phyloP scores from a whole-genome alignment of 2,329 filamentous ascomycete genomes.

The Cercospora janseana region DNA sequence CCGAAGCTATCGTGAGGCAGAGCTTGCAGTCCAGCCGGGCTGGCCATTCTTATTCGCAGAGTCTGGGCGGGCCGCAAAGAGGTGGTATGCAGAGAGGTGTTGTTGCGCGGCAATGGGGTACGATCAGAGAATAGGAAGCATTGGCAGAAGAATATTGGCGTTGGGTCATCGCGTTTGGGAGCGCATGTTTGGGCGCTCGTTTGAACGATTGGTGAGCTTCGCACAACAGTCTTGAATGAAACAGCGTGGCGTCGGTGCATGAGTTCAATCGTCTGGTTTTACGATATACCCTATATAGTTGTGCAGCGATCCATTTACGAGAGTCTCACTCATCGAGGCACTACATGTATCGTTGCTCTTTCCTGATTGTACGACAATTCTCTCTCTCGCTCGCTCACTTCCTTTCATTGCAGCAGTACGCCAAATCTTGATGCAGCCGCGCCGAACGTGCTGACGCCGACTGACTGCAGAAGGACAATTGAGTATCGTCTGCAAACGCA shows the following conservation, averaged over 20 bases:
- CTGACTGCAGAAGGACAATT: too few species aligned
- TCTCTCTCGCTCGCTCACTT: too few species aligned
- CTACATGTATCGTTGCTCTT: too few species aligned
- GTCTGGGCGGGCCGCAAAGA: constrained; percentile 19
- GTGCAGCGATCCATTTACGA: constrained; percentile 3
- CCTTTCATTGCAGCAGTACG: too few species aligned
- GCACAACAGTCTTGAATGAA: background rate
- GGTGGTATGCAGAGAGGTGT: constrained; percentile 16
- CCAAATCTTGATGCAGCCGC: too few species aligned
- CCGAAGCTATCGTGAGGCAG: constrained; percentile 90
- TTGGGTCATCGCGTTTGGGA: background rate
- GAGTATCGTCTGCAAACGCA: too few species aligned
- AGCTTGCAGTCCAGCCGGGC: constrained; percentile 63
- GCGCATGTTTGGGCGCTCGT: background rate
- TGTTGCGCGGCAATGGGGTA: constrained; percentile 23
- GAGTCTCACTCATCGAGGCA: too few species aligned
- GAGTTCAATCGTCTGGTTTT: background rate
- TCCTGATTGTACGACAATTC: too few species aligned
- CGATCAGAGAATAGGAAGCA: constrained; percentile 23
- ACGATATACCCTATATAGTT: constrained; percentile 10
- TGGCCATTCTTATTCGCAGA: constrained; percentile 21
- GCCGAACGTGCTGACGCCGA: too few species aligned
- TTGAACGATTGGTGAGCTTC: background rate
- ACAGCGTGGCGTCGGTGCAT: constrained; percentile 4
- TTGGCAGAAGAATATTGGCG: background rate